Evolutionary conservation across 345 rosid genomes (phyloP), one percentile per base, ranked within the genome.

Genomic region (Acer negundo): DNA sequence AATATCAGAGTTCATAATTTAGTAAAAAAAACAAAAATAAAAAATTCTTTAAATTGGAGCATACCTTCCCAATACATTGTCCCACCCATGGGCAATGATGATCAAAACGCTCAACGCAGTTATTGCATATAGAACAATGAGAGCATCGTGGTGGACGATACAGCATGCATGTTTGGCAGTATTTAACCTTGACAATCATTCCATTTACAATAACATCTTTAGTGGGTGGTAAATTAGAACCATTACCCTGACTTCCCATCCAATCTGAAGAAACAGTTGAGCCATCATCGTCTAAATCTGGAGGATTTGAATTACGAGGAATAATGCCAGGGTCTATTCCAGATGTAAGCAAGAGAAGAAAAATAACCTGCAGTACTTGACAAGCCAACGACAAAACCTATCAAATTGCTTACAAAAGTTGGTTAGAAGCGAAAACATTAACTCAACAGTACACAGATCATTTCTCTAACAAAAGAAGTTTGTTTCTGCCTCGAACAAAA

Each of bases 41-140:
- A 10, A 22, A 38, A 75, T 15, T 47, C 31, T 26, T 70, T 53
- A 49, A 56, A 76, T 7, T 20, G 19, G 31, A 42, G 67, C 78
- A 24, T 86, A 95, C 99, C 95, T 87, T 92, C 19, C 96, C 99
- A 76, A 95, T 91, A 75, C 99, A 95, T 73, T 95, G 99, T 62
- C 98, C 99, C 78, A 95, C 97, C 99, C 99, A 95, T 3, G 99
- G 99, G 68, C 99, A 95, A 79, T 95, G 99, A 80, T 95, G 99
- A 83, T 95, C 99, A 72, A 95, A 93, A 51, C 89, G 92, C 79
- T 95, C 98, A 15, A 95, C 97, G 67, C 99, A 95, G 80, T 95
- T 93, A 83, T 92, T 93, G 80, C 98, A 93, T 56, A 92, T 87
- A 4, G 99, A 95, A 84, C 99, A 93, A 80, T 95, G 99, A 42